Percentiles rank a stretch among this genome's conserved stretches.
Evolutionary conservation across 179 eudicot genomes (phyloP).

Genomic region (Silene vulgaris): DNA sequence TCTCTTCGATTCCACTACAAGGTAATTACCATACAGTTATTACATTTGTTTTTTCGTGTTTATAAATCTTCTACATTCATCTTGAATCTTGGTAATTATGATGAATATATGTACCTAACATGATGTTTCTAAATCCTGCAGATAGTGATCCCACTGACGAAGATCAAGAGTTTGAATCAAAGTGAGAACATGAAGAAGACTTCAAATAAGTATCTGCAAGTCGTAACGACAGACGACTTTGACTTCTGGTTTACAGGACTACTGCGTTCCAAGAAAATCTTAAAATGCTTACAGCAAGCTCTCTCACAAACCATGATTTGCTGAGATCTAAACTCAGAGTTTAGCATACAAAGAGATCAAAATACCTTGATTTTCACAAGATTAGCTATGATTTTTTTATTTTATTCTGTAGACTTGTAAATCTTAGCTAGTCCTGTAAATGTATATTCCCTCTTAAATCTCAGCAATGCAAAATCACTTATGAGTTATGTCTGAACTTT

Average conservation of each 20-base stretch:
- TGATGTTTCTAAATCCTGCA: neutral
- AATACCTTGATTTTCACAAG: neutral
- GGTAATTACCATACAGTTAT: neutral
- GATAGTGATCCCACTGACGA: constrained; percentile 34
- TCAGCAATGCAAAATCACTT: too few species aligned
- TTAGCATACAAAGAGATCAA: neutral
- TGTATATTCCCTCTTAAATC: neutral
- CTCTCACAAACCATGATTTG: constrained; percentile 13
- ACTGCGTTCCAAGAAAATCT: constrained; percentile 37
- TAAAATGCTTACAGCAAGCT: constrained; percentile 38
- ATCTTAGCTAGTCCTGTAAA: neutral
- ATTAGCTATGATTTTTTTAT: neutral
- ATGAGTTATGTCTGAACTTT: neutral
- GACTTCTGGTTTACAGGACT: constrained; percentile 68
- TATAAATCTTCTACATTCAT: too few species aligned
- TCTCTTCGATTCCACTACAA: constrained; percentile 30
- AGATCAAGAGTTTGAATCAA: constrained; percentile 34
- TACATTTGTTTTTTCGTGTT: neutral
- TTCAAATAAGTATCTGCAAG: constrained; percentile 42
- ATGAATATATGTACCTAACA: too few species aligned
- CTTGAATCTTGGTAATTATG: too few species aligned
- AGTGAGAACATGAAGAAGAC: constrained; percentile 35
- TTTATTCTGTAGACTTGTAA: neutral
- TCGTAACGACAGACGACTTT: constrained; percentile 51
- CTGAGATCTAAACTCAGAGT: neutral